These are phyloP conservation scores for Agapanthus africanus DNA, from an alignment of 106 monocot species.

Conservation along the genomic window DNA sequence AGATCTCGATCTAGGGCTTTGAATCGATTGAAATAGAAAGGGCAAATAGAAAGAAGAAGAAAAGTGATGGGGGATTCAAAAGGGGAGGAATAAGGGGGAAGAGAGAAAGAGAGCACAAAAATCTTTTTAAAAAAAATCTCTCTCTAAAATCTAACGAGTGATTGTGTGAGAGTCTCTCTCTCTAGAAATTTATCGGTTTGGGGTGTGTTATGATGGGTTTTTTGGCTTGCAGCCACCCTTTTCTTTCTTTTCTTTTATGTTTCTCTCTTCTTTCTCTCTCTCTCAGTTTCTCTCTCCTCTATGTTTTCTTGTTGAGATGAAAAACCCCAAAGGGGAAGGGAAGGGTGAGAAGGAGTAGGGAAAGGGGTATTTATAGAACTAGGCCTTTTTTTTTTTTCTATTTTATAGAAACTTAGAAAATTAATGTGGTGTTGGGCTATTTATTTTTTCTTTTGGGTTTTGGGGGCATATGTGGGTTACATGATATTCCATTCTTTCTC, in stretches of 20 bases:
- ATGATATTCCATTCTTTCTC: no score
- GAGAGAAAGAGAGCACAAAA: not conserved
- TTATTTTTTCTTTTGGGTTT: no score
- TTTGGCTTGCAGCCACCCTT: not conserved
- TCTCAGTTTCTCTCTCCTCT: slow-evolving; percentile 2
- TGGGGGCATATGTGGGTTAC: no score
- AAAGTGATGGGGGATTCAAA: not conserved
- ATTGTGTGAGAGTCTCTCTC: slow-evolving; percentile 3
- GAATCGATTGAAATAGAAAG: not conserved
- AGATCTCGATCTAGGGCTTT: slow-evolving; percentile 5
- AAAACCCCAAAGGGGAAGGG: slow-evolving; percentile 13
- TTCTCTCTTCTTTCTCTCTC: no score
- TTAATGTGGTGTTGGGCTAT: no score
- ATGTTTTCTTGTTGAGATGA: not conserved
- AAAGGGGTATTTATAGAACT: slow-evolving; percentile 24
- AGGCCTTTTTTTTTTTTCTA: no score
- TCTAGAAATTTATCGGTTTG: slow-evolving; percentile 5
- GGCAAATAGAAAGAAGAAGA: slow-evolving; percentile 1
- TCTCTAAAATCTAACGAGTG: slow-evolving; percentile 2
- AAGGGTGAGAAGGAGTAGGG: not conserved
- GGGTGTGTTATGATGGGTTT: not conserved
- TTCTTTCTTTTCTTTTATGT: no score
- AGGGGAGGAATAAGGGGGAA: not conserved
- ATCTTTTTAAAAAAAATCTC: not conserved
- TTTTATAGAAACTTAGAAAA: no score